A percentile compares a stretch with the other conserved stretches of the same genome.
These are phyloP conservation scores for Fulvia fulva DNA, from an alignment of 2,329 filamentous ascomycete species.

Conservation along the genomic window DNA sequence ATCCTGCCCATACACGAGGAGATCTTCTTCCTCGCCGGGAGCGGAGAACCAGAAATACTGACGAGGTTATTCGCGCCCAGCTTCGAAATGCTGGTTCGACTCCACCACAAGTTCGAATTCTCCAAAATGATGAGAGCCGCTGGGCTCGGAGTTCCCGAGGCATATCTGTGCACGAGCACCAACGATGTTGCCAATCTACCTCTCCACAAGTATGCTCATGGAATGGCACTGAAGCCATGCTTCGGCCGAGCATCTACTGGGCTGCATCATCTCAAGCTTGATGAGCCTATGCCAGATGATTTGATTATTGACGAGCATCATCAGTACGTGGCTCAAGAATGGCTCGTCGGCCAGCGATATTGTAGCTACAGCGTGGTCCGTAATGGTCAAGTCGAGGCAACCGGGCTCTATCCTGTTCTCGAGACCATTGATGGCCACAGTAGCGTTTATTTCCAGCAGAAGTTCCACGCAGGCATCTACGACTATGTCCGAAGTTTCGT, in stretches of 20 bases:
- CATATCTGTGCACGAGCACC: slow-evolving; percentile 25
- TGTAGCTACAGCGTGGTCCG: slow-evolving; percentile 31
- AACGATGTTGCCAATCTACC: slow-evolving; percentile 18
- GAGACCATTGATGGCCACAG: slow-evolving; percentile 31
- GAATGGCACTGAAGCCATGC: slow-evolving; percentile 30
- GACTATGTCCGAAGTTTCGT: slow-evolving; percentile 26
- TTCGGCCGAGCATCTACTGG: slow-evolving; percentile 27
- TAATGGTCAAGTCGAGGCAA: slow-evolving; percentile 25
- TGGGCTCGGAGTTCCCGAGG: slow-evolving; percentile 25
- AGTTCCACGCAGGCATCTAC: slow-evolving; percentile 21
- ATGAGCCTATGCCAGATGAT: slow-evolving; percentile 10
- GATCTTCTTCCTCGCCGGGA: slow-evolving; percentile 30
- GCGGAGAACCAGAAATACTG: slow-evolving; percentile 24
- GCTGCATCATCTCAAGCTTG: slow-evolving; percentile 15
- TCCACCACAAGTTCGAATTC: slow-evolving; percentile 35
- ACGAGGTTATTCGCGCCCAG: slow-evolving; percentile 28
- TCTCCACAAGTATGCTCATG: slow-evolving; percentile 20
- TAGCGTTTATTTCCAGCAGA: slow-evolving; percentile 28
- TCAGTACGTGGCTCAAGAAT: slow-evolving; percentile 30
- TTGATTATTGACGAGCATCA: slow-evolving; percentile 17
- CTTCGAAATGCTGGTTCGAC: slow-evolving; percentile 24
- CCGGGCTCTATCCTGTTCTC: slow-evolving; percentile 29
- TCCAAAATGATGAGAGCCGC: slow-evolving; percentile 21
- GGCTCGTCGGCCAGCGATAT: slow-evolving; percentile 30
- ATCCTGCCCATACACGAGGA: slow-evolving; percentile 33